Evolutionary conservation across 140 eudicot species (phyloP).

Genomic region (Senecio squalidus): DNA sequence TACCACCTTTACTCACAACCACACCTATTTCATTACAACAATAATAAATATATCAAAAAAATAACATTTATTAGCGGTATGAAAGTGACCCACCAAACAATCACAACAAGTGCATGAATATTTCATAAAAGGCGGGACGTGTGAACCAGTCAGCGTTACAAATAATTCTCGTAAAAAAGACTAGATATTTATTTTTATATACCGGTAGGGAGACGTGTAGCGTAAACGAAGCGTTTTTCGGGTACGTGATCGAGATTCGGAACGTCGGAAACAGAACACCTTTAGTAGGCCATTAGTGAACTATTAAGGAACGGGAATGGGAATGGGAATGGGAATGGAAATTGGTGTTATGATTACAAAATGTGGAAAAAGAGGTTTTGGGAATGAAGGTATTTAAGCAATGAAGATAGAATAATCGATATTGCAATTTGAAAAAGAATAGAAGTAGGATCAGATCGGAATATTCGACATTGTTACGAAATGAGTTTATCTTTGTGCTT

Average conservation of each 20-base stretch:
- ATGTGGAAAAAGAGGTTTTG: neutral
- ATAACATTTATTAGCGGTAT: too few relatives aligned
- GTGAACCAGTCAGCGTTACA: too few relatives aligned
- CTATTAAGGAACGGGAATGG: neutral
- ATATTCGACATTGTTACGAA: slow-evolving; percentile 25
- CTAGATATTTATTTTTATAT: neutral
- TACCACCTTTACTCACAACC: slow-evolving; percentile 35
- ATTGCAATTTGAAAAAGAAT: slow-evolving; percentile 7
- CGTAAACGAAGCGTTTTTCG: slow-evolving; percentile 45
- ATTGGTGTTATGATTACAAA: neutral
- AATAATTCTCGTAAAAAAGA: neutral
- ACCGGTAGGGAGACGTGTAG: slow-evolving; percentile 52
- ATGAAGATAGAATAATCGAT: slow-evolving; percentile 8
- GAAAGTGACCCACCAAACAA: too few relatives aligned
- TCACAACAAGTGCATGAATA: too few relatives aligned
- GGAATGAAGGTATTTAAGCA: slow-evolving; percentile 42
- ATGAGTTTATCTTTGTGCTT: slow-evolving; percentile 29
- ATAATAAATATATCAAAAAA: neutral
- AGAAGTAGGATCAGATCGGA: slow-evolving; percentile 16
- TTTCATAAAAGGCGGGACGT: too few relatives aligned
- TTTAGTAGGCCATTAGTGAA: slow-evolving; percentile 85
- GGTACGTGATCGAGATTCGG: slow-evolving; percentile 72
- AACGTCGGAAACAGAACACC: slow-evolving; percentile 91
- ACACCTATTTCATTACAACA: slow-evolving; percentile 19
- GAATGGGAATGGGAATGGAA: neutral